Evolutionary conservation across 345 rosid species (phyloP).

Genomic region (Kernera saxatilis): DNA sequence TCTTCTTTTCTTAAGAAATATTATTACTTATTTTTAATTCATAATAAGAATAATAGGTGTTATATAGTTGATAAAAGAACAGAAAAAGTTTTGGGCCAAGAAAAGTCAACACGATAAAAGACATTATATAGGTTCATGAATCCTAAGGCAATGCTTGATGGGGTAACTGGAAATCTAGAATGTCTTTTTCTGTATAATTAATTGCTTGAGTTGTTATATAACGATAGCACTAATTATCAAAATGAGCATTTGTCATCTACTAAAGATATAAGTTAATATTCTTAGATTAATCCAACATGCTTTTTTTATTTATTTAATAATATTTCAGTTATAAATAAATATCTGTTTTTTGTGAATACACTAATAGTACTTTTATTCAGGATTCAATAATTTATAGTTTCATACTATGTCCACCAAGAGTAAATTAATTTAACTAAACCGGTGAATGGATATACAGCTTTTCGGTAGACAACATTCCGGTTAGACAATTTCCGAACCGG

Average conservation of each 20-base stretch:
- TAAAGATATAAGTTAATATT: background rate
- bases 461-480: constrained; percentile 73
- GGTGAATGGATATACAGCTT: constrained; percentile 44
- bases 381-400: background rate
- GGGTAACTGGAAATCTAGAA: background rate
- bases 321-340: background rate
- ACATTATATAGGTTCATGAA: constrained; percentile 3
- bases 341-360: background rate
- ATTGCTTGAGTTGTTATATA: background rate
- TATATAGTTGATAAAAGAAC: background rate
- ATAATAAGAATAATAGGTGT: background rate
- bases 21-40: background rate
- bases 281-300: background rate
- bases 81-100: background rate
- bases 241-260: background rate
- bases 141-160: background rate
- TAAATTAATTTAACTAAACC: background rate
- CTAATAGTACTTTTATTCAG: background rate
- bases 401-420: background rate
- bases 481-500: constrained; percentile 54
- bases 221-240: background rate
- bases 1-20: background rate
- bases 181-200: background rate
- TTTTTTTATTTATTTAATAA: background rate
- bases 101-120: background rate